phyloP scores from a whole-genome alignment of 179 eudicot species.

The Nepenthes alata region DNA sequence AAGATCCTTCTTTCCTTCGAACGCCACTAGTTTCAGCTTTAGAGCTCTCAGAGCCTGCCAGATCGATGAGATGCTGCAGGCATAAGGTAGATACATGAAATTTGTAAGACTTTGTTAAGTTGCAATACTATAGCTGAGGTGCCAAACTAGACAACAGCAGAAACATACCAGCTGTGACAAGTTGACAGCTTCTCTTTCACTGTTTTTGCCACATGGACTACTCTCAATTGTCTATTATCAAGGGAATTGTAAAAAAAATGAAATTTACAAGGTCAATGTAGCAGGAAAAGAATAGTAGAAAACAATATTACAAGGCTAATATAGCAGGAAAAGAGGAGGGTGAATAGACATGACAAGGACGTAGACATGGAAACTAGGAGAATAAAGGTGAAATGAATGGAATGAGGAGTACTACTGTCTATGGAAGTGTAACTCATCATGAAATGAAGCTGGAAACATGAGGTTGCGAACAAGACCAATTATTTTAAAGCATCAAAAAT shows the following conservation, averaged over 20 bases:
- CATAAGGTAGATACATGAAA: constrained; percentile 28
- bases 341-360: neutral
- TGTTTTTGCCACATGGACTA: constrained; percentile 83
- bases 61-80: constrained; percentile 98
- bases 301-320: neutral
- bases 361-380: neutral
- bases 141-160: neutral
- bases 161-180: constrained; percentile 81
- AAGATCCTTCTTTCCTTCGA: constrained; percentile 91
- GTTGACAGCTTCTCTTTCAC: constrained; percentile 82
- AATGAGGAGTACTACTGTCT: too few relatives aligned
- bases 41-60: constrained; percentile 99
- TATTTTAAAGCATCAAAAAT: too few relatives aligned
- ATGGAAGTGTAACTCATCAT: too few relatives aligned
- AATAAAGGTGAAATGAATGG: too few relatives aligned
- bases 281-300: neutral
- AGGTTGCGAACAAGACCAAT: too few relatives aligned
- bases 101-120: neutral
- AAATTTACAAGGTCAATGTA: neutral
- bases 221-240: constrained; percentile 81
- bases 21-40: constrained; percentile 90
- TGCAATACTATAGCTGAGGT: too few relatives aligned
- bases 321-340: neutral
- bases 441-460: too few relatives aligned
- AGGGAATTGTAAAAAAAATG: neutral